phyloP scores from a whole-genome alignment of 2,329 filamentous ascomycete species.

The Arthroderma sp. region DNA sequence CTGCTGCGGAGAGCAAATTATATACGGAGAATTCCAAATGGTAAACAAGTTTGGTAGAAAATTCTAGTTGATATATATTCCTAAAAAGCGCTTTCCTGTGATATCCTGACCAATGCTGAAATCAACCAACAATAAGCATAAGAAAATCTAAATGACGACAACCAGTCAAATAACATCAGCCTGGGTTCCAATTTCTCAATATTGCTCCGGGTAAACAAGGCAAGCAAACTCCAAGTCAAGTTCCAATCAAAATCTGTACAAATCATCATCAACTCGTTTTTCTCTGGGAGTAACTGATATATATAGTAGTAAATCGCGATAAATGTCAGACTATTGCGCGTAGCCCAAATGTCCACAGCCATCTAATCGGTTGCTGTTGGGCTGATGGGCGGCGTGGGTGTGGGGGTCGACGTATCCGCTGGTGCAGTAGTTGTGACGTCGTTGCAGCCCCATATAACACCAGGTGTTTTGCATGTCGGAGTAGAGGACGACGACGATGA shows the following conservation, averaged over 20 bases:
- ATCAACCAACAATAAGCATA: slow-evolving; percentile 1
- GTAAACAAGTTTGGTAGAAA: not conserved
- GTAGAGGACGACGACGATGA: slow-evolving; percentile 11
- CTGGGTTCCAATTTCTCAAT: not conserved
- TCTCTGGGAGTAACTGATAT: not conserved
- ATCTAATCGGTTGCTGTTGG: not conserved
- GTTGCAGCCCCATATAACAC: slow-evolving; percentile 46
- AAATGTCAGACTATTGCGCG: not conserved
- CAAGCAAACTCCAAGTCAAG: not conserved
- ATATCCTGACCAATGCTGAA: not conserved
- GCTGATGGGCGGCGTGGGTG: not conserved
- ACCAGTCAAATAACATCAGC: not conserved
- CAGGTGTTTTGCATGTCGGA: slow-evolving; percentile 40
- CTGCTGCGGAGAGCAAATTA: not conserved
- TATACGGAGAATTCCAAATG: not conserved
- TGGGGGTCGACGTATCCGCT: slow-evolving; percentile 25
- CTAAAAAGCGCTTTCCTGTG: not conserved
- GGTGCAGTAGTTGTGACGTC: slow-evolving; percentile 26
- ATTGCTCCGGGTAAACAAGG: not conserved
- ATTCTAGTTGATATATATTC: not conserved
- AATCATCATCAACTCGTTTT: not conserved
- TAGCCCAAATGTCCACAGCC: not conserved
- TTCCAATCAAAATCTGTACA: not conserved
- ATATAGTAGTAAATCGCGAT: not conserved
- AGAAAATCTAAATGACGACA: not conserved